Evolutionary conservation across 768 basidiomycete species (phyloP).

Genomic region (Boletus rubroflammeus): DNA sequence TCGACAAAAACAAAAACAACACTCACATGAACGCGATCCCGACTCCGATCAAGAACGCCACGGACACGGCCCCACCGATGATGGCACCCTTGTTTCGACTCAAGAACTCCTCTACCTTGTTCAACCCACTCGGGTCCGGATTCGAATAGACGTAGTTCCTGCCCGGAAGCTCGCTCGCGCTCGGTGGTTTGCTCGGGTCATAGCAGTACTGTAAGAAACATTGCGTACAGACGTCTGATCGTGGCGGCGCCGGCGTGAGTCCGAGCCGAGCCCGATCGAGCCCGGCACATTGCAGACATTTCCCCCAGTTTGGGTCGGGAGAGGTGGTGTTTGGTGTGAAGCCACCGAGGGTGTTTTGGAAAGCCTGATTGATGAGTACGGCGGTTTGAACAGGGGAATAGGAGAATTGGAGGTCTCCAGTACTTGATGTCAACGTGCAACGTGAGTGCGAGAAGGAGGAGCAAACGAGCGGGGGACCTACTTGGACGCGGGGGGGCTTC

Average conservation of each 20-base stretch:
- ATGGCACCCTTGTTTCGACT: slow-evolving; percentile 42
- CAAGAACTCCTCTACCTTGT: slow-evolving; percentile 43
- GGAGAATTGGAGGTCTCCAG: slow-evolving; percentile 54
- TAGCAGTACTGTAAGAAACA: slow-evolving; percentile 63
- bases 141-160: slow-evolving; percentile 46
- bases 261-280: slow-evolving; percentile 53
- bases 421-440: slow-evolving; percentile 32
- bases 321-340: slow-evolving; percentile 56
- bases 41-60: slow-evolving; percentile 38
- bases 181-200: slow-evolving; percentile 58
- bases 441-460: slow-evolving; percentile 5
- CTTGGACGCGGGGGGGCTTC: slow-evolving; percentile 64
- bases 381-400: slow-evolving; percentile 54
- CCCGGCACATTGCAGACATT: slow-evolving; percentile 60
- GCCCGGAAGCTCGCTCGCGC: slow-evolving; percentile 36
- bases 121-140: slow-evolving; percentile 52
- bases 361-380: slow-evolving; percentile 61
- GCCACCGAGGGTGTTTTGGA: slow-evolving; percentile 52
- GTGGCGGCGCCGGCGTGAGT: slow-evolving; percentile 30
- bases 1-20: not conserved
- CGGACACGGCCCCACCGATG: slow-evolving; percentile 45
- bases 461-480: slow-evolving; percentile 21
- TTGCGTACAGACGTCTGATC: slow-evolving; percentile 48
- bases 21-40: slow-evolving; percentile 37
- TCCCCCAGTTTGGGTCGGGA: slow-evolving; percentile 52